Percentiles rank a stretch among this genome's conserved stretches.
Conservation (phyloP, 2,329 filamentous ascomycete genomes). For the Trichoderma harzianum region DNA sequence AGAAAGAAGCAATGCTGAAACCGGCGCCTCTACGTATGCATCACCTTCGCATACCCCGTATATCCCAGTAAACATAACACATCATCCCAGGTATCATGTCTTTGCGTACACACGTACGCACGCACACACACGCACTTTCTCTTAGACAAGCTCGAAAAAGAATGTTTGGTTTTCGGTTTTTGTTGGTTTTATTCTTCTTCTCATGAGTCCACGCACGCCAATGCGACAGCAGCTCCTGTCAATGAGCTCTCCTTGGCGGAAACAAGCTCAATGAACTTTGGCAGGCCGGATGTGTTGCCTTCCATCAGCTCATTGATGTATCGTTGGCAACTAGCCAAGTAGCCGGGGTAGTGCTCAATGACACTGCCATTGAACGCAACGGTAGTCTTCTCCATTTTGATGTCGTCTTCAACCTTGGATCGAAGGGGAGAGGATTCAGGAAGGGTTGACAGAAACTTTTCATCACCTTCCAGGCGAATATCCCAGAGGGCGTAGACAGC, state of each 20-base stretch:
- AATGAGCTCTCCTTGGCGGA: slow-evolving; percentile 72
- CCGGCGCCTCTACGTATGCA: slow-evolving; percentile 23
- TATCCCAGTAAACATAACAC: slow-evolving; percentile 18
- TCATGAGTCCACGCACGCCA: slow-evolving; percentile 42
- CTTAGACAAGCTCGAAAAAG: neutral
- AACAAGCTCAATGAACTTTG: slow-evolving; percentile 56
- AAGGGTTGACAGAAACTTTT: slow-evolving; percentile 33
- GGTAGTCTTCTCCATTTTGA: slow-evolving; percentile 46
- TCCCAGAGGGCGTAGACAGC: slow-evolving; percentile 59
- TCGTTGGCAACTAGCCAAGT: slow-evolving; percentile 58
- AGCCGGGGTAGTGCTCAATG: slow-evolving; percentile 73
- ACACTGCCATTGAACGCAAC: slow-evolving; percentile 80
- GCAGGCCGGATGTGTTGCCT: slow-evolving; percentile 34
- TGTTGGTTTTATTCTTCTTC: neutral
- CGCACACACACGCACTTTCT: neutral
- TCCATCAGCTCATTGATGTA: slow-evolving; percentile 59
- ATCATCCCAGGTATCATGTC: slow-evolving; percentile 15
- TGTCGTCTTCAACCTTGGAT: slow-evolving; percentile 50
- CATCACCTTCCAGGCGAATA: slow-evolving; percentile 48
- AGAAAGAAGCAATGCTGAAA: slow-evolving; percentile 16
- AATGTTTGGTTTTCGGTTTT: neutral
- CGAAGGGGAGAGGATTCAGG: slow-evolving; percentile 34
- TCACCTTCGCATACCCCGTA: slow-evolving; percentile 17
- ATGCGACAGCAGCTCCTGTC: slow-evolving; percentile 70
- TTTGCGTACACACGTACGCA: neutral